A percentile compares a stretch with the other conserved stretches of the same genome.
These are phyloP conservation scores for Boletus subcaerulescens DNA, from an alignment of 768 basidiomycete genomes.

Conservation along the genomic window DNA sequence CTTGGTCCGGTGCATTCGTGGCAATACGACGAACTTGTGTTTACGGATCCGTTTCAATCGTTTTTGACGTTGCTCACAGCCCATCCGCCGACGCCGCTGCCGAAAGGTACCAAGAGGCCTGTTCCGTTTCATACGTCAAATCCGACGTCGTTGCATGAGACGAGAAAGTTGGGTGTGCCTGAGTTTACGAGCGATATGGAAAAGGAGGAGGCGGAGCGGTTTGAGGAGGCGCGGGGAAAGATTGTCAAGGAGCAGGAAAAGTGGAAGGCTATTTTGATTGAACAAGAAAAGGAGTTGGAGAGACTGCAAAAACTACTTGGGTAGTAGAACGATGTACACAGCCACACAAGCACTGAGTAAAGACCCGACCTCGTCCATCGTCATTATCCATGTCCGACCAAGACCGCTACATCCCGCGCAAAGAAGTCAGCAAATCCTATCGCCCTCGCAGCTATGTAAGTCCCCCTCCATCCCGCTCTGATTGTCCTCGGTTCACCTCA, in stretches of 20 bases:
- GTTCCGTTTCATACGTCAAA: constrained; percentile 74
- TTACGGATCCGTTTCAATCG: constrained; percentile 86
- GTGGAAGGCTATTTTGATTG: constrained; percentile 63
- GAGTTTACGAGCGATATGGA: constrained; percentile 89
- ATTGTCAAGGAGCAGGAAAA: constrained; percentile 76
- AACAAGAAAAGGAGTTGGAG: constrained; percentile 80
- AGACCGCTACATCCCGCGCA: constrained; percentile 34
- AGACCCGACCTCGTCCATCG: too few species aligned
- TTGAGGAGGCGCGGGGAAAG: constrained; percentile 72
- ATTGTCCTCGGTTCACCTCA: too few species aligned
- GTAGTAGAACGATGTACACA: constrained; percentile 3
- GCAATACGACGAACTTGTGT: constrained; percentile 99
- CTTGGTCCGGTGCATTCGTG: constrained; percentile 87
- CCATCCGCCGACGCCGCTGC: constrained; percentile 83
- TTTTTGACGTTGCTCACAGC: constrained; percentile 79
- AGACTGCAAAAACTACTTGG: constrained; percentile 52
- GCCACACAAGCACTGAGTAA: constrained; percentile 7
- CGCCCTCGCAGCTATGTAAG: constrained; percentile 39
- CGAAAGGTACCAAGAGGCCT: constrained; percentile 54
- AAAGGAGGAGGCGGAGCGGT: constrained; percentile 74
- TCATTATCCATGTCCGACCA: constrained; percentile 24
- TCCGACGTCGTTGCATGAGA: constrained; percentile 57
- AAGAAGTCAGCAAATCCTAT: constrained; percentile 35
- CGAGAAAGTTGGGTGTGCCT: constrained; percentile 60
- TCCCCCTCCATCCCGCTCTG: neutral